Evolutionary conservation across 1,284 basidiomycete species (phyloP).

Genomic region (Waitea zeae): DNA sequence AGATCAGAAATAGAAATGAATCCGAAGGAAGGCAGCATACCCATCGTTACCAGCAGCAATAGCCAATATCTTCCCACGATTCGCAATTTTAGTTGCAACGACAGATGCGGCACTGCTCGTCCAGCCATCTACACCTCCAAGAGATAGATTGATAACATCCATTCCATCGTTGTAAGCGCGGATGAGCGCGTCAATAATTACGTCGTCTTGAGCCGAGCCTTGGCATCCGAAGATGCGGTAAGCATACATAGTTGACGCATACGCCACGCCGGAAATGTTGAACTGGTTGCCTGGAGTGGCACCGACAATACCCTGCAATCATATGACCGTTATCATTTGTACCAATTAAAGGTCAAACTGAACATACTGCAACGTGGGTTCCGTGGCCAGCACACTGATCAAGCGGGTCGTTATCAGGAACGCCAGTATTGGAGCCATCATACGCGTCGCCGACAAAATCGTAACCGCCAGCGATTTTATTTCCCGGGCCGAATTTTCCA

Average conservation of each 20-base stretch:
- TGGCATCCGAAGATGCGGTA: conserved; percentile 33
- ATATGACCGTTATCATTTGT: conserved; percentile 18
- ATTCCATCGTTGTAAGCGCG: conserved; percentile 27
- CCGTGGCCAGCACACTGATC: conserved; percentile 18
- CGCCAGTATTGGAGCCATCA: conserved; percentile 21
- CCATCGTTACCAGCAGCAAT: conserved; percentile 28
- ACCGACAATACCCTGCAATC: conserved; percentile 52
- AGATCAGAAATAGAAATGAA: too few relatives aligned
- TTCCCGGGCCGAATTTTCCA: conserved; percentile 39
- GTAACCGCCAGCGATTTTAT: conserved; percentile 40
- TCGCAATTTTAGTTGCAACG: conserved; percentile 35
- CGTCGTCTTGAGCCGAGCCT: conserved; percentile 26
- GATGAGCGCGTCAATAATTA: conserved; percentile 30
- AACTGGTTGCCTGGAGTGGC: conserved; percentile 37
- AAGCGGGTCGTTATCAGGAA: conserved; percentile 26
- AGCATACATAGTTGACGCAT: conserved; percentile 21
- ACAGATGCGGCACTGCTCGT: conserved; percentile 31
- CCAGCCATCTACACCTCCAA: conserved; percentile 47
- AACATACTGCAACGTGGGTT: too few relatives aligned
- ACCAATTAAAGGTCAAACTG: background rate
- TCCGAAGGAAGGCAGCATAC: too few relatives aligned
- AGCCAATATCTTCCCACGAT: conserved; percentile 31
- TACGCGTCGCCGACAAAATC: conserved; percentile 32
- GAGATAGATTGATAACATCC: conserved; percentile 45
- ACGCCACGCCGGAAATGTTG: conserved; percentile 36